Evolutionary conservation across 1,284 basidiomycete species (phyloP), one percentile per base, ranked within the genome.

Genomic region (Veloboletus limbatus): DNA sequence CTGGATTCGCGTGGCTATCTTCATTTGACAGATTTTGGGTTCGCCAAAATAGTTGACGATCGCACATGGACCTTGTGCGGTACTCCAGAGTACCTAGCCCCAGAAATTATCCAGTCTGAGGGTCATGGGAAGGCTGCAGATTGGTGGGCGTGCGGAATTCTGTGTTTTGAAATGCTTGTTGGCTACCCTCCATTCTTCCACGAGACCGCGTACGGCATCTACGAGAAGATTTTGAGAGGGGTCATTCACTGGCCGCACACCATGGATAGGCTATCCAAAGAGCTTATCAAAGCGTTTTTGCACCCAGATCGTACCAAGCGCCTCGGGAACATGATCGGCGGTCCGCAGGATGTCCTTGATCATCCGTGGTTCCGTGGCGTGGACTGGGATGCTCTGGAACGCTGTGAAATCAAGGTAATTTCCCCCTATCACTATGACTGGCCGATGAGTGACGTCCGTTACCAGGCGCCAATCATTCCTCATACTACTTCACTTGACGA

Each of bases 41-140:
- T 99, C 63, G 94, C 97, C 24, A 99, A 99, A 70, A 89, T 96
- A 54, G 96, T 97, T 4, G 95, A 96, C 48, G 96, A 98, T 69
- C 93, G 96, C 69, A 99, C 97, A 2, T 99, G 96, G 96, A 99
- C 97, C 7, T 77, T 99, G 17, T 99, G 97, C 68, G 97, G 94
- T 30, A 97, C 94, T 5, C 97, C 97, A 11, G 97, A 99, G 69
- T 99, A 99, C 59, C 78, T 96, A 33, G 92, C 92, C 0, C 92
- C 92, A 16, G 92, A 96, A 68, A 93, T 96, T 47, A 97, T 99
- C 35, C 92, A 95, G 66, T 93, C 90, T 13, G 93, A 96, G 57
- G 96, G 96, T 10, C 97, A 99, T 74, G 96, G 96, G 54, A 97
- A 98, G 71, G 92, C 91, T 28, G 96, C 97, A 4, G 96, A 99